Percentiles rank a stretch among this genome's conserved stretches.
Evolutionary conservation across 2,329 filamentous ascomycete genomes (phyloP).

Genomic region (Teratosphaeria zuluensis): DNA sequence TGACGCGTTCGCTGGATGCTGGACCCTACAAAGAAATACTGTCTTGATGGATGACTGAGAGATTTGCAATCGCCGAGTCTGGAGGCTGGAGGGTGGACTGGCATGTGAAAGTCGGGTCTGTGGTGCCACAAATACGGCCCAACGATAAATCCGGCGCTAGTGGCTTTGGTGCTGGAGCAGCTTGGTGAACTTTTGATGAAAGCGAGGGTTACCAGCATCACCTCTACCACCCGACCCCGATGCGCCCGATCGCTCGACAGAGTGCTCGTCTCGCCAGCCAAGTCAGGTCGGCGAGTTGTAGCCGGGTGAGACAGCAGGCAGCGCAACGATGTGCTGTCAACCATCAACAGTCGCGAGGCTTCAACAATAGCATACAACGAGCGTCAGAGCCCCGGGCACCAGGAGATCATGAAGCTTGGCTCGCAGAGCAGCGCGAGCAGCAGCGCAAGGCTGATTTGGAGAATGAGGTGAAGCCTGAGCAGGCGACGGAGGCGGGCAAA

Average conservation of each 20-base stretch:
- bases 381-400: constrained; percentile 12
- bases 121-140: neutral
- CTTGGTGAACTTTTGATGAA: neutral
- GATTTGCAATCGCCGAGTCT: neutral
- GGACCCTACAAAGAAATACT: too few species aligned
- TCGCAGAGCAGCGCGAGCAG: constrained; percentile 13
- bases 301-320: constrained; percentile 7
- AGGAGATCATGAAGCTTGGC: constrained; percentile 7
- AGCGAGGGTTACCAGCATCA: neutral
- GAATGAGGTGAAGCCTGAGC: constrained; percentile 1
- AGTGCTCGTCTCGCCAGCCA: constrained; percentile 21
- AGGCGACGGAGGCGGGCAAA: constrained; percentile 1
- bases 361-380: constrained; percentile 12
- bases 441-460: constrained; percentile 6
- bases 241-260: constrained; percentile 24
- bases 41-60: neutral
- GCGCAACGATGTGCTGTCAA: constrained; percentile 4
- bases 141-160: neutral
- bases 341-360: constrained; percentile 8
- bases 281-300: constrained; percentile 12
- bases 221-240: constrained; percentile 3
- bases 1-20: neutral
- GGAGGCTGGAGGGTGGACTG: too few species aligned
- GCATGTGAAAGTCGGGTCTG: neutral
- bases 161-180: neutral